A percentile compares a stretch with the other conserved stretches of the same genome.
Evolutionary conservation across 176 grass and related monocot species (phyloP).

Genomic region (Areca catechu): DNA sequence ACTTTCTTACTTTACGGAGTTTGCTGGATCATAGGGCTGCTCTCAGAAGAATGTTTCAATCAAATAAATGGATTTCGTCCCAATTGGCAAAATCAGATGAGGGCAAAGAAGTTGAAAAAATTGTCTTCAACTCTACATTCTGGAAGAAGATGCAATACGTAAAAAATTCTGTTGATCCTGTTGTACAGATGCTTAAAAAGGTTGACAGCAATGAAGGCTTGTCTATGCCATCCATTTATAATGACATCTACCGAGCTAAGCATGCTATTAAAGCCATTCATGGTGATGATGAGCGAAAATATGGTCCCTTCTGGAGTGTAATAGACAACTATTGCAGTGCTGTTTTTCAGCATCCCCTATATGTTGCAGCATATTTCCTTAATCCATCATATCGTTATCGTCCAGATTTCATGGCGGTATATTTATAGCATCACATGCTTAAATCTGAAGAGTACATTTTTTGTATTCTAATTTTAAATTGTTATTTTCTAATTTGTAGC

Average conservation of each 20-base stretch:
- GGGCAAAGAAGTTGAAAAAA: slow-evolving; percentile 25
- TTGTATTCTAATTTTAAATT: background rate
- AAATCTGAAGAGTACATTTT: background rate
- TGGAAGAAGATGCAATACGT: slow-evolving; percentile 28
- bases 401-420: slow-evolving; percentile 29
- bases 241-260: slow-evolving; percentile 16
- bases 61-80: slow-evolving; percentile 17
- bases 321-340: slow-evolving; percentile 21
- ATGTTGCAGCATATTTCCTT: slow-evolving; percentile 30
- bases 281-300: slow-evolving; percentile 18
- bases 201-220: slow-evolving; percentile 3
- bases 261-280: slow-evolving; percentile 19
- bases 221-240: slow-evolving; percentile 20
- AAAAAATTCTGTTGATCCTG: slow-evolving; percentile 14
- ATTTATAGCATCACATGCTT: background rate
- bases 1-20: slow-evolving; percentile 15
- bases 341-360: slow-evolving; percentile 23
- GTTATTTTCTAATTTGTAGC: slow-evolving; percentile 19
- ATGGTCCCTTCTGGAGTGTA: slow-evolving; percentile 20
- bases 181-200: slow-evolving; percentile 11
- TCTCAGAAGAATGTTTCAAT: slow-evolving; percentile 24
- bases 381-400: slow-evolving; percentile 22
- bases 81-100: slow-evolving; percentile 24
- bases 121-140: slow-evolving; percentile 13
- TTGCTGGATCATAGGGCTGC: slow-evolving; percentile 20